Conservation (phyloP, 2,329 filamentous ascomycete species). For the Sporothrix phasma region DNA sequence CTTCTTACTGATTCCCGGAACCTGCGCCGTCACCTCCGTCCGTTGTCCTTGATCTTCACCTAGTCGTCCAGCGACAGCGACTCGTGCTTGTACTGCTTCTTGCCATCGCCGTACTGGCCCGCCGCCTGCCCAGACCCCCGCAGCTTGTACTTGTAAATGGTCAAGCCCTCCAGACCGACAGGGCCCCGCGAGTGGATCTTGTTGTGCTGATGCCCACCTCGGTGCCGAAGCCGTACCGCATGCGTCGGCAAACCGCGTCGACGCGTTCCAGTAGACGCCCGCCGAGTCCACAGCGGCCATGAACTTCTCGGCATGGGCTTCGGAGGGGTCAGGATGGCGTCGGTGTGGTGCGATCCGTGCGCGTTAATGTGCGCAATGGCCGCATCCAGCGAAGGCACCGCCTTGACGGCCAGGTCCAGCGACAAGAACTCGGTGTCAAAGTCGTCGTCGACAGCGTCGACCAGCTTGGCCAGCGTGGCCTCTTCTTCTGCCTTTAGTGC, state of each 20-base stretch:
- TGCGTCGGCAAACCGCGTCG: constrained; percentile 87
- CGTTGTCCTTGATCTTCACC: no score
- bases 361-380: constrained; percentile 84
- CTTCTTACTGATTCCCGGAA: no score
- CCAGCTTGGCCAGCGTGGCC: constrained; percentile 35
- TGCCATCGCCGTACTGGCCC: constrained; percentile 58
- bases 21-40: no score
- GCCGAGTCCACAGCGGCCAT: constrained; percentile 79
- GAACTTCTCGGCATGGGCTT: constrained; percentile 64
- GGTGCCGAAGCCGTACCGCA: constrained; percentile 94
- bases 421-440: constrained; percentile 86
- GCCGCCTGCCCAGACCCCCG: constrained; percentile 76
- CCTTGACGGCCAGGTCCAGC: constrained; percentile 73
- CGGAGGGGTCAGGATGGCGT: constrained; percentile 72
- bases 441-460: constrained; percentile 59
- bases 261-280: constrained; percentile 95
- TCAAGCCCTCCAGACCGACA: constrained; percentile 86
- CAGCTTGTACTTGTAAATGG: constrained; percentile 95
- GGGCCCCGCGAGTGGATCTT: constrained; percentile 94
- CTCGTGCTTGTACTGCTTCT: constrained; percentile 51
- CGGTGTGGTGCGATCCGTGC: constrained; percentile 90
- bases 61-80: constrained; percentile 33
- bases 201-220: constrained; percentile 99
- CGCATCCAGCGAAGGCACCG: constrained; percentile 55
- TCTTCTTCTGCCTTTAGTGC: constrained; percentile 25